These are phyloP conservation scores for Melaleuca quinquenervia DNA, from an alignment of 345 rosid genomes.

Conservation along the genomic window DNA sequence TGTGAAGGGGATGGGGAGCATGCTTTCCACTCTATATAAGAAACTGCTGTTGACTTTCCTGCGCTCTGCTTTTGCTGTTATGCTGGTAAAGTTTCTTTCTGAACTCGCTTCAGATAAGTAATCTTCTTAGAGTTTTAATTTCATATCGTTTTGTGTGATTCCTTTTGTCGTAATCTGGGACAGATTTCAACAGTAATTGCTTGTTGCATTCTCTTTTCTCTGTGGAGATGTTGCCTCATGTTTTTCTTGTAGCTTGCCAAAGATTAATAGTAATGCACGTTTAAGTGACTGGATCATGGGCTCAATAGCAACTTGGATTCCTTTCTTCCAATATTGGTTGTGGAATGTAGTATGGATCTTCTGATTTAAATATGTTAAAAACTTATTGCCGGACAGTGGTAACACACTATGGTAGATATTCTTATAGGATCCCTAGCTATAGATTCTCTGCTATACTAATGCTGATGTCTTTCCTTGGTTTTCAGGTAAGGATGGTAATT, in stretches of 20 bases:
- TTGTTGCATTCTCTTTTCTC: neutral
- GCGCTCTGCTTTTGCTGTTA: conserved; percentile 46
- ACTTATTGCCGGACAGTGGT: neutral
- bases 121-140: neutral
- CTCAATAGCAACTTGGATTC: neutral
- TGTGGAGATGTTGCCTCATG: neutral
- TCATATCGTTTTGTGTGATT: neutral
- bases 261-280: neutral
- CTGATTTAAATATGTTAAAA: neutral
- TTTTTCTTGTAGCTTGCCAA: neutral
- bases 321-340: neutral
- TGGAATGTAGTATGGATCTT: neutral
- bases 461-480: neutral
- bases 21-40: conserved; percentile 48
- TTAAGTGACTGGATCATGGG: neutral
- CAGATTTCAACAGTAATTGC: neutral
- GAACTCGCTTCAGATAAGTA: neutral
- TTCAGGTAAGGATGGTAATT: conserved; percentile 57
- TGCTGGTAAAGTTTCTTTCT: conserved; percentile 43
- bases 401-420: neutral
- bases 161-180: neutral
- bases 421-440: neutral
- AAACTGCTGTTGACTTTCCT: conserved; percentile 49
- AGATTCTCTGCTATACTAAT: neutral
- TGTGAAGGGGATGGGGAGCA: conserved; percentile 33